A percentile compares a stretch with the other conserved stretches of the same genome.
These are phyloP conservation scores for Madurella fahalii DNA, from an alignment of 2,329 filamentous ascomycete species.

Conservation along the genomic window DNA sequence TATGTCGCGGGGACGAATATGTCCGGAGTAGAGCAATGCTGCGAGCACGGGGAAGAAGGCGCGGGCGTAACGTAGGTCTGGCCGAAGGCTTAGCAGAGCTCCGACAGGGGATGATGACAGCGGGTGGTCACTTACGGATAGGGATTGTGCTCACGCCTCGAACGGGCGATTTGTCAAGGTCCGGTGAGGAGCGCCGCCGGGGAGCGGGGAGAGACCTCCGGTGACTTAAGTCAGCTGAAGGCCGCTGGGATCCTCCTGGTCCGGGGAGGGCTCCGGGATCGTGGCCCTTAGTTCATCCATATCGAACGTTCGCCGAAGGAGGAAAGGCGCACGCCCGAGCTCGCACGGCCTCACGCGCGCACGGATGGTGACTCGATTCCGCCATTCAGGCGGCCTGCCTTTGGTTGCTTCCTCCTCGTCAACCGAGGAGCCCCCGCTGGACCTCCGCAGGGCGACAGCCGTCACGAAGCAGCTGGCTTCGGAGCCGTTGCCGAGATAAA, in stretches of 20 bases:
- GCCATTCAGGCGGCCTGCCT: neutral
- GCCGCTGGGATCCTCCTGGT: slow-evolving; percentile 14
- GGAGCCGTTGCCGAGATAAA: slow-evolving; percentile 38
- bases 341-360: slow-evolving; percentile 41
- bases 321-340: slow-evolving; percentile 41
- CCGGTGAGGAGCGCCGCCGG: slow-evolving; percentile 20
- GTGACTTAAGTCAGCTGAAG: slow-evolving; percentile 9
- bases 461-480: slow-evolving; percentile 45
- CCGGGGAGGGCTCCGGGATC: slow-evolving; percentile 34
- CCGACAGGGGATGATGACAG: neutral
- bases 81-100: neutral
- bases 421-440: slow-evolving; percentile 26
- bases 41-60: slow-evolving; percentile 51
- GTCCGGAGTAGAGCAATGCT: slow-evolving; percentile 50
- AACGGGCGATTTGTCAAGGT: slow-evolving; percentile 21
- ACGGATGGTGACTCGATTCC: slow-evolving; percentile 35
- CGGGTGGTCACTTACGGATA: slow-evolving; percentile 40
- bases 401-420: slow-evolving; percentile 13
- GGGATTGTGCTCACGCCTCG: slow-evolving; percentile 37
- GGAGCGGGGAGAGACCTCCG: slow-evolving; percentile 8
- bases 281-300: slow-evolving; percentile 45
- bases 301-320: slow-evolving; percentile 49
- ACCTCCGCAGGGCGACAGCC: slow-evolving; percentile 38
- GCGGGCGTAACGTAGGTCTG: slow-evolving; percentile 47
- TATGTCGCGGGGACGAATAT: slow-evolving; percentile 48